A percentile compares a stretch with the other conserved stretches of the same genome.
These are phyloP conservation scores for Ophiostoma sp. DNA, from an alignment of 2,329 filamentous ascomycete genomes.

Conservation along the genomic window DNA sequence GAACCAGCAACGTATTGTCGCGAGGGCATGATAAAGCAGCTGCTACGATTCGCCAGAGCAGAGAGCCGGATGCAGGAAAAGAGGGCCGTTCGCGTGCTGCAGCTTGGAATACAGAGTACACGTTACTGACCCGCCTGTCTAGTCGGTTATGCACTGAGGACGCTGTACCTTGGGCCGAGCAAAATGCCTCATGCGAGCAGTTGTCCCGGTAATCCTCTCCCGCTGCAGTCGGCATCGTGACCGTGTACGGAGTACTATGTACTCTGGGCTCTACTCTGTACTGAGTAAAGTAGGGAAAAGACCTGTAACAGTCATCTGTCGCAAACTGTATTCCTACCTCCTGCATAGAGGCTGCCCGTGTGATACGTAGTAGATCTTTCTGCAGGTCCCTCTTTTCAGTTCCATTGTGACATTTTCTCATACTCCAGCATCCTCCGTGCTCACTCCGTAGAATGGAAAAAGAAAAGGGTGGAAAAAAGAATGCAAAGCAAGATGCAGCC, in stretches of 20 bases:
- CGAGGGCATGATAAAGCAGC: constrained; percentile 22
- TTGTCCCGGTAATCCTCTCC: constrained; percentile 22
- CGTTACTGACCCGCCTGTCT: background rate
- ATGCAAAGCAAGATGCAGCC: background rate
- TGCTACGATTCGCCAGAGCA: constrained; percentile 22
- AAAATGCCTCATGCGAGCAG: constrained; percentile 23
- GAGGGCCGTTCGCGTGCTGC: constrained; percentile 1
- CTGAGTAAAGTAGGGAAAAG: background rate
- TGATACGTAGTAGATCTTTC: constrained; percentile 8
- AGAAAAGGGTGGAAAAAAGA: background rate
- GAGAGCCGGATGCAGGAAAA: background rate
- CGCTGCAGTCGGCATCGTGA: constrained; percentile 15
- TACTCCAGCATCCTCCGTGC: background rate
- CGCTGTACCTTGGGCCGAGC: constrained; percentile 18
- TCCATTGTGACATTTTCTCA: background rate
- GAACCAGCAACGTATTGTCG: constrained; percentile 18
- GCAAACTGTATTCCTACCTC: background rate
- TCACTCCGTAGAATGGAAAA: background rate
- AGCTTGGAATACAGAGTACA: background rate
- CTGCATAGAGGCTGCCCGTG: background rate
- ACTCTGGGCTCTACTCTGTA: too few species aligned
- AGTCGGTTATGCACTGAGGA: background rate
- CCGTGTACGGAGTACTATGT: background rate
- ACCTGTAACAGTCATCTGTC: background rate
- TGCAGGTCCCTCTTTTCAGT: background rate